phyloP scores from a whole-genome alignment of 148 eudicot species.

The Chenopodium suecicum region DNA sequence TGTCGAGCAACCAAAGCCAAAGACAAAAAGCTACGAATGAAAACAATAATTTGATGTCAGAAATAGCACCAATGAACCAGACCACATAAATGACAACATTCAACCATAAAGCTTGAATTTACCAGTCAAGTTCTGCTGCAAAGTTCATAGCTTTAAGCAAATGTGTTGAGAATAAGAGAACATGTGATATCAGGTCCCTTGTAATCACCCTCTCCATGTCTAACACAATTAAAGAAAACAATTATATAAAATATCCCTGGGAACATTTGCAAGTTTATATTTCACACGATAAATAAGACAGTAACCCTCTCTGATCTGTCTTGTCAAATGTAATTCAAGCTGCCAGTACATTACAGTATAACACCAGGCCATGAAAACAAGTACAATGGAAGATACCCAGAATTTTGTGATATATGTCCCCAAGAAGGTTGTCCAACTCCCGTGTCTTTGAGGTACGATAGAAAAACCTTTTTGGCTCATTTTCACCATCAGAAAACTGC shows the following conservation, averaged over 20 bases:
- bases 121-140: conserved; percentile 99
- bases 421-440: conserved; percentile 86
- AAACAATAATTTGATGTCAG: conserved; percentile 21
- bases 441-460: conserved; percentile 88
- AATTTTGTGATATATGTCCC: conserved; percentile 96
- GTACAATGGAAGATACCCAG: conserved; percentile 48
- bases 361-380: conserved; percentile 14
- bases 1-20: conserved; percentile 91
- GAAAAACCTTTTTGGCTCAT: conserved; percentile 65
- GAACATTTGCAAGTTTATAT: neutral
- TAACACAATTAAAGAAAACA: conserved; percentile 26
- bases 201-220: conserved; percentile 99
- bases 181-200: conserved; percentile 81
- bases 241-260: conserved; percentile 5
- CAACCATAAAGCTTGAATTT: conserved; percentile 18
- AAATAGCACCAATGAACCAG: conserved; percentile 6
- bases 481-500: conserved; percentile 86
- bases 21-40: conserved; percentile 58
- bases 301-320: neutral
- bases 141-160: conserved; percentile 76
- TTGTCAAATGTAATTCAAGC: conserved; percentile 4
- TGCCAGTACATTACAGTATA: conserved; percentile 9
- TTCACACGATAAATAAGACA: neutral
- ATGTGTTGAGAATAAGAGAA: conserved; percentile 67
- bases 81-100: neutral